Evolutionary conservation across 768 basidiomycete genomes (phyloP).

Genomic region (Naganishia randhawae): DNA sequence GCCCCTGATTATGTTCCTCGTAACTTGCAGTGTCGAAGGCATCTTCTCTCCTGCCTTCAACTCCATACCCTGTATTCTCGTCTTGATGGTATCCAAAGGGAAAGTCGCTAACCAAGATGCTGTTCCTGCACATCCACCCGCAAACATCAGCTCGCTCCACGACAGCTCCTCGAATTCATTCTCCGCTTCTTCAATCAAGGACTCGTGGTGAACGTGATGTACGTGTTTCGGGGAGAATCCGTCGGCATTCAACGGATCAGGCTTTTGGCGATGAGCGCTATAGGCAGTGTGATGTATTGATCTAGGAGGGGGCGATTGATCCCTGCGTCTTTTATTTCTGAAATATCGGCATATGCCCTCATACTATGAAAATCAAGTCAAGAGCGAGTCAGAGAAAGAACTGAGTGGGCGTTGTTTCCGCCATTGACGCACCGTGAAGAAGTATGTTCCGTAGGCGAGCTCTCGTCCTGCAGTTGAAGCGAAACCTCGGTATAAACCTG

Average conservation of each 20-base stretch:
- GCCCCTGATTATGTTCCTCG: slow-evolving; percentile 47
- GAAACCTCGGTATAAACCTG: slow-evolving; percentile 73
- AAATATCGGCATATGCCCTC: slow-evolving; percentile 50
- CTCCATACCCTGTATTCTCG: slow-evolving; percentile 64
- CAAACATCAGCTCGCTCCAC: slow-evolving; percentile 64
- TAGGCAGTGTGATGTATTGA: slow-evolving; percentile 23
- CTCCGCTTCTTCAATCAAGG: slow-evolving; percentile 54
- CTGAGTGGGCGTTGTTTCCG: too few relatives aligned
- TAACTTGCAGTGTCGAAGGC: slow-evolving; percentile 33
- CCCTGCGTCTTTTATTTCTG: slow-evolving; percentile 29
- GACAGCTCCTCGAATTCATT: slow-evolving; percentile 50
- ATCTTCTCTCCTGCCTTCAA: slow-evolving; percentile 10
- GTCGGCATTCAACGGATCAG: slow-evolving; percentile 27
- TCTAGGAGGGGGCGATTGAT: slow-evolving; percentile 25
- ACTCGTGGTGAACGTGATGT: slow-evolving; percentile 60
- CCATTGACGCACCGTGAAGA: slow-evolving; percentile 58
- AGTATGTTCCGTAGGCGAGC: slow-evolving; percentile 80
- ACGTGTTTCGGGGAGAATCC: slow-evolving; percentile 5
- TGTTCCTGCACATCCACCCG: slow-evolving; percentile 73
- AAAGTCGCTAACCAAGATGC: slow-evolving; percentile 76
- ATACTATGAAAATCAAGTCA: slow-evolving; percentile 35
- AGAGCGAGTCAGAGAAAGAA: not conserved
- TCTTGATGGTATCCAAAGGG: slow-evolving; percentile 85
- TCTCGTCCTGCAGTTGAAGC: slow-evolving; percentile 71
- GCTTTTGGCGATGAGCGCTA: not conserved